A percentile compares a stretch with the other conserved stretches of the same genome.
Conservation (phyloP, 768 basidiomycete species). For the Xanthoconium stramineum region DNA sequence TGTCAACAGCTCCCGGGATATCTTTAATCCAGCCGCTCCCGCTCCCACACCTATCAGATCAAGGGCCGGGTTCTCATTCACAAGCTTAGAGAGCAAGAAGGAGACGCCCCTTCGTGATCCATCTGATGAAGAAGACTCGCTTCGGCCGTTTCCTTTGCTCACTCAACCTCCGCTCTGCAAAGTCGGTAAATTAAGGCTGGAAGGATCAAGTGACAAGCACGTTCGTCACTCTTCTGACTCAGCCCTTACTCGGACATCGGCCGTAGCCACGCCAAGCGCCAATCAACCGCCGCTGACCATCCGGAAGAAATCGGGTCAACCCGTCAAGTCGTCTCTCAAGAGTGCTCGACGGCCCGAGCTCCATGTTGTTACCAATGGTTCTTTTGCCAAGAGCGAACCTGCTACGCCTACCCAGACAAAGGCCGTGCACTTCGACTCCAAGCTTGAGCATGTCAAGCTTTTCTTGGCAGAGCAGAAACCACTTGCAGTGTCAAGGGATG, state of each 20-base stretch:
- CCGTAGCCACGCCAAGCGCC: not conserved
- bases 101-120: slow-evolving; percentile 21
- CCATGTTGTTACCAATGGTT: slow-evolving; percentile 48
- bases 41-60: slow-evolving; percentile 35
- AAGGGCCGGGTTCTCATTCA: slow-evolving; percentile 2
- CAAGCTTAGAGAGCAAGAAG: slow-evolving; percentile 15
- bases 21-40: slow-evolving; percentile 43
- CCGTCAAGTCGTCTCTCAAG: slow-evolving; percentile 90
- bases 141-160: slow-evolving; percentile 20
- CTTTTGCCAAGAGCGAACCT: slow-evolving; percentile 69
- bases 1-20: slow-evolving; percentile 15
- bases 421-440: slow-evolving; percentile 88
- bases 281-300: slow-evolving; percentile 38
- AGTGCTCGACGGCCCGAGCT: slow-evolving; percentile 53
- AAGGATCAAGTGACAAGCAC: slow-evolving; percentile 19
- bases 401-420: slow-evolving; percentile 75
- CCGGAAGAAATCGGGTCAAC: slow-evolving; percentile 93
- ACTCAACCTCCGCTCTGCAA: slow-evolving; percentile 19
- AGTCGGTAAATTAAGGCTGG: slow-evolving; percentile 24
- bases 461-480: slow-evolving; percentile 96
- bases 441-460: slow-evolving; percentile 91
- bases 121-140: slow-evolving; percentile 31
- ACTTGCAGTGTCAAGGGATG: slow-evolving; percentile 86
- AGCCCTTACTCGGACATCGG: not conserved
- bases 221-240: slow-evolving; percentile 26